Evolutionary conservation across 306 rosid genomes (phyloP), one percentile per base, ranked within the genome.

Genomic region (Vachellia collinsii): DNA sequence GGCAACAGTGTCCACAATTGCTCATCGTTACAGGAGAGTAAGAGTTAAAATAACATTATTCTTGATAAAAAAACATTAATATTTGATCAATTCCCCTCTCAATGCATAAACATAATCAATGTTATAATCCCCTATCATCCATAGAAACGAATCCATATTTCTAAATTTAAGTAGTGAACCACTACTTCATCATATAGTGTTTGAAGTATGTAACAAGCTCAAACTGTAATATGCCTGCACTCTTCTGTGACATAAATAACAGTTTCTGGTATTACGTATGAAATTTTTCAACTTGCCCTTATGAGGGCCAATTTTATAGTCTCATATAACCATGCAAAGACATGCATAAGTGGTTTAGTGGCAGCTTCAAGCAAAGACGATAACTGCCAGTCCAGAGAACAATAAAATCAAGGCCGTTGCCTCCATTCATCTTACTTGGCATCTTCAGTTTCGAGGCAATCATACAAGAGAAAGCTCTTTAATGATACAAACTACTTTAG

Each of bases 401-500:
- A 69, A 62, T 48, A 74, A 34, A 20, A 63, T 22, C 25, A 59
- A 58, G 75, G 69, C 22, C 63, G 54, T 61, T 25, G 54, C 76
- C 25, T 42, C 65, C 79, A 36, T 41, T 59, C 20, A 14, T 44
- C 44, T 75, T 69, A 56, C 65, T 50, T 41, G 58, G 63, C 75
- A 62, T 41, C 69, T 75, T 70, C 16, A 76, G 62, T 82, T 51
- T n/a, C 41, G 22, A 39, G 74, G 10, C 65, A 63, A n/a, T 76
- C 56, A 54, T 54, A 36, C 69, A 44, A 83, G 36, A 72, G 19
- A n/a, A 75, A 75, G 79, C 77, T 63, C 71, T 77, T 77, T 17
- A 42, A 69, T 8, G 36, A 42, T 51, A 50, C 47, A 69, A 69
- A 70, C 37, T 37, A 39, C 71, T 77, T 43, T 23, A 48, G 74